Evolutionary conservation across 805 yeast species (phyloP), one percentile per base, ranked within the genome.

Genomic region (Candida andamanensis): DNA sequence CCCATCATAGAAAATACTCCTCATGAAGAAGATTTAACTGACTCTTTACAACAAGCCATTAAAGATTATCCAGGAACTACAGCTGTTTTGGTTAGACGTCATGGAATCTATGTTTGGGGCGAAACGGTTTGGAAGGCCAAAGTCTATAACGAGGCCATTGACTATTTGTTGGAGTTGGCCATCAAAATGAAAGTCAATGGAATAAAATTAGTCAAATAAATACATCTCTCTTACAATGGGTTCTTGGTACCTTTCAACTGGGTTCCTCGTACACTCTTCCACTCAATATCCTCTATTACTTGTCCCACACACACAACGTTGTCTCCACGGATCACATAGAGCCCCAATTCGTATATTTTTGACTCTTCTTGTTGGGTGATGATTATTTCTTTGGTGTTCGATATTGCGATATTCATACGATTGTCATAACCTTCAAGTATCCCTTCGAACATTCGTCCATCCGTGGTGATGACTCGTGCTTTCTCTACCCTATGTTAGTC

Each of bases 21-120:
- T 16, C 85, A 76, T 40, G 97, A 90, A 50, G 94, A 85, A 50
- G 87, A 86, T 37, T 67, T 90, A 41, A 74, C 80, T 6, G 83
- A 73, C 16, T 63, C 80, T 13, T 60, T 89, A 26, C 75, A 75
- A 40, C 58, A 70, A 35, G 81, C 87, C 1, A 74, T 89, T 33
- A 54, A 45, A n/a, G 64, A 69, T 11, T 80, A 85, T 47, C 96
- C 97, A 1, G 68, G 74, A 0, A 63, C 95, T 3, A 75, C 87
- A 2, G 97, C 97, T 0, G 86, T 90, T 1, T 64, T 90, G 32
- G 97, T 90, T 5, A 74, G 95, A 56, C 70, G 96, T 49, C 97
- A 90, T 51, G 97, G 97, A 1, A 80, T 90, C 27, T 90, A 80
- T 52, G 95, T 87, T n/a, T 90, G 97, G 97, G 97, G 97, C 15